Evolutionary conservation across 768 basidiomycete species (phyloP).

Genomic region (Mycena galopus): DNA sequence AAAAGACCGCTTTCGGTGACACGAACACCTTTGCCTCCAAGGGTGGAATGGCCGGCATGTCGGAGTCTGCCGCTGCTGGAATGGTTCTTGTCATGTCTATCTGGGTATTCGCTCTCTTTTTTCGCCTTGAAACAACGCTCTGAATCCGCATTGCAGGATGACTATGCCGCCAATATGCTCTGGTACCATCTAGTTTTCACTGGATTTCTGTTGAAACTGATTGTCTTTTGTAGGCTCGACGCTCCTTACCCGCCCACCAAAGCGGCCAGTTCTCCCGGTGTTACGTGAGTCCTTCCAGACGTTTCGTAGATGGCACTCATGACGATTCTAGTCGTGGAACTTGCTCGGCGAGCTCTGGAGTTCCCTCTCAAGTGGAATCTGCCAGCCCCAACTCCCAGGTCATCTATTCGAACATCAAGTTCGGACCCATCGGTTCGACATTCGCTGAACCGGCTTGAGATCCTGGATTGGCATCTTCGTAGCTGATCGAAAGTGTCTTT

Average conservation of each 20-base stretch:
- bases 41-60: conserved; percentile 46
- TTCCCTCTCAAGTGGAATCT: conserved; percentile 10
- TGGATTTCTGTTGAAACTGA: conserved; percentile 11
- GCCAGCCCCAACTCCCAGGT: conserved; percentile 19
- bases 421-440: conserved; percentile 21
- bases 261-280: conserved; percentile 20
- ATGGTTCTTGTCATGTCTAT: conserved; percentile 28
- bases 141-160: conserved; percentile 24
- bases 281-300: conserved; percentile 21
- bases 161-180: conserved; percentile 19
- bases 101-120: conserved; percentile 29
- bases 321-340: conserved; percentile 27
- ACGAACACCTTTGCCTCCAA: conserved; percentile 50
- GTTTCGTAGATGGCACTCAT: conserved; percentile 4
- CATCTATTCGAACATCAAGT: conserved; percentile 29
- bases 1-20: conserved; percentile 52
- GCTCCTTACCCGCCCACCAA: conserved; percentile 29
- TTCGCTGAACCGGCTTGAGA: conserved; percentile 25
- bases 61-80: conserved; percentile 6
- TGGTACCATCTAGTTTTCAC: conserved; percentile 3
- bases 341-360: conserved; percentile 12
- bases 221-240: conserved; percentile 15
- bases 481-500: conserved; percentile 18
- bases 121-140: conserved; percentile 5
- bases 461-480: conserved; percentile 18